Evolutionary conservation across 2,329 filamentous ascomycete genomes (phyloP).

Genomic region (Cladosporium halotolerans): DNA sequence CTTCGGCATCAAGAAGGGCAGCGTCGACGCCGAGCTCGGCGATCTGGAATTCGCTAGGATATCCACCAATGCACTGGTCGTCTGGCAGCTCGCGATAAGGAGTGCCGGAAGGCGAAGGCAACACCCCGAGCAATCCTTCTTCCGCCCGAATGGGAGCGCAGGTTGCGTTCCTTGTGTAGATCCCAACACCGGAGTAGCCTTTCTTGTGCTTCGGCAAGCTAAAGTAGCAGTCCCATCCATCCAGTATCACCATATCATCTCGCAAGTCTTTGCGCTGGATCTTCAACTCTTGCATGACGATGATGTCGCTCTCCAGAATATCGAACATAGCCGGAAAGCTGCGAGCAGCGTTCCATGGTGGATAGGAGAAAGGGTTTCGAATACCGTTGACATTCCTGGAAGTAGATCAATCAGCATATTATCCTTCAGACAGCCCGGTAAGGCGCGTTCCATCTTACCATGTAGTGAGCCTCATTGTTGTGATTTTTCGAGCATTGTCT

Average conservation of each 20-base stretch:
- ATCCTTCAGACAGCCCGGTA: too few relatives aligned
- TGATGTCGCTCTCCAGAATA: constrained; percentile 82
- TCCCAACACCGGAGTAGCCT: constrained; percentile 91
- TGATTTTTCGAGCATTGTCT: not conserved
- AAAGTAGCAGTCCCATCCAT: constrained; percentile 95
- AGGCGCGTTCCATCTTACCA: constrained; percentile 20
- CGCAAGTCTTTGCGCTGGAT: constrained; percentile 86
- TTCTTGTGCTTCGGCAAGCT: constrained; percentile 92
- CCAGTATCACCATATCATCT: constrained; percentile 93
- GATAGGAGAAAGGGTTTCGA: constrained; percentile 48
- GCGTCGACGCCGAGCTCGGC: constrained; percentile 59
- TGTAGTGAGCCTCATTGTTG: constrained; percentile 32
- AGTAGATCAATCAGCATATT: not conserved
- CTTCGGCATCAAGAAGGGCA: constrained; percentile 75
- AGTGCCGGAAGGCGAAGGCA: constrained; percentile 64
- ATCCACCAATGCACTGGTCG: constrained; percentile 78
- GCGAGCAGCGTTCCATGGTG: constrained; percentile 44
- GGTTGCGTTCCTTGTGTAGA: constrained; percentile 82
- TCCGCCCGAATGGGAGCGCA: constrained; percentile 86
- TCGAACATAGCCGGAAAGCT: constrained; percentile 75
- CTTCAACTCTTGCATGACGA: constrained; percentile 93
- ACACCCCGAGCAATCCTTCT: constrained; percentile 81
- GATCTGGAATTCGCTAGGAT: constrained; percentile 66
- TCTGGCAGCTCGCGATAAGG: constrained; percentile 69
- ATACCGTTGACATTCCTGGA: constrained; percentile 50